Evolutionary conservation across 2,329 filamentous ascomycete genomes (phyloP), one percentile per base, ranked within the genome.

Genomic region (Fusarium brachygibbosum): DNA sequence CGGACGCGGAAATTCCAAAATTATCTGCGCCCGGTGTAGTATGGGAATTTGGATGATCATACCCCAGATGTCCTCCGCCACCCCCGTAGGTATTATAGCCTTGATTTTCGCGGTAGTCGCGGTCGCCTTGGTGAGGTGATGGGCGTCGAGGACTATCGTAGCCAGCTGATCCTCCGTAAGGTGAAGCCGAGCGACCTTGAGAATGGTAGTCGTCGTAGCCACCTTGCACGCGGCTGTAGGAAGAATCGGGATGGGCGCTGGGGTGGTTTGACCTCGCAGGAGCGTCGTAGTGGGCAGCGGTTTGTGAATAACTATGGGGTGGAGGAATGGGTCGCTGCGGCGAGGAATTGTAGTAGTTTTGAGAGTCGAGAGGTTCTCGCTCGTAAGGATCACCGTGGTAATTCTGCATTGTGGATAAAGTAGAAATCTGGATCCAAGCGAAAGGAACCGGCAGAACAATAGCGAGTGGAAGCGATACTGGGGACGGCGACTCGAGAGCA

Each of bases 1-100:
- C 90, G 23, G 85, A 83, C 17, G 90, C 87, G 38, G 82, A 78
- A 50, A 87, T 83, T 63, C 90, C 85, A 68, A 90, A 87, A 76
- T 93, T 92, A 79, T 93, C 90, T 64, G 87, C 85, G 34, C 88
- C 90, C 3, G 88, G 88, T 2, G 89, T 79, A 73, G 80, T 84
- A 69, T 76, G 70, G 10, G 63, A 63, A 23, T 67, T 64, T 40
- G 63, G 70, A 28, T 71, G 65, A 19, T 60, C 69, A 66, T 76
- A 76, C 70, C 67, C 67, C 49, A 62, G 49, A 40, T 74, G 53
- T 61, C 71, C 76, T 42, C 53, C 52, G 29, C 61, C 65, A 44
- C 69, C 63, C 50, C 60, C 62, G 48, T 67, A 50, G 42, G 48
- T 63, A 17, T 62, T 66, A 48, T 77, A 61, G 37, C 54, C 61